A percentile compares a stretch with the other conserved stretches of the same genome.
Conservation (phyloP, 2,329 filamentous ascomycete species). For the Colletotrichum scovillei region DNA sequence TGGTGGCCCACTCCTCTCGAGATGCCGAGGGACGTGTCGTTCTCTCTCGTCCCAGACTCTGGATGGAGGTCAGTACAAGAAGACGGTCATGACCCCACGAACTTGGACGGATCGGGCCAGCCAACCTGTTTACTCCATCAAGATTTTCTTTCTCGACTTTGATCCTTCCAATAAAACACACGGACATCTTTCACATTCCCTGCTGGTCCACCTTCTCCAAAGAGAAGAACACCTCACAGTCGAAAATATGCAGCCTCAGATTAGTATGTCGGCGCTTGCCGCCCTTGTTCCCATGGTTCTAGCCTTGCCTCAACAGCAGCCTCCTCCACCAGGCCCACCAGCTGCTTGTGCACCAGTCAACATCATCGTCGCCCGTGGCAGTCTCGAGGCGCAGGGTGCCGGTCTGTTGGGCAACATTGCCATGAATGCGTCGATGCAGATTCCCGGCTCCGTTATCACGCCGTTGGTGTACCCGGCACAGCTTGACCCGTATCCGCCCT, state of each 20-base stretch:
- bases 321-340: background rate
- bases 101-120: background rate
- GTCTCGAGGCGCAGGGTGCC: conserved; percentile 46
- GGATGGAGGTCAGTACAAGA: conserved; percentile 26
- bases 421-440: conserved; percentile 42
- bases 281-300: conserved; percentile 17
- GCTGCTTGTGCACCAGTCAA: conserved; percentile 41
- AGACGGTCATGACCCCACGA: background rate
- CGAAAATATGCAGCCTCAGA: conserved; percentile 7
- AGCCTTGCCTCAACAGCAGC: conserved; percentile 4
- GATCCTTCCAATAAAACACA: background rate
- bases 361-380: conserved; percentile 54
- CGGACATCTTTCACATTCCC: background rate
- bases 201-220: background rate
- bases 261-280: conserved; percentile 21
- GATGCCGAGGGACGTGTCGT: conserved; percentile 19
- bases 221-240: background rate
- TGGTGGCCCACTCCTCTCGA: background rate
- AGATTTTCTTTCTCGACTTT: background rate
- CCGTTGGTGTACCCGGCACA: conserved; percentile 54
- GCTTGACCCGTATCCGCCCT: conserved; percentile 46
- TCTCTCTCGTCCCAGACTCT: conserved; percentile 24
- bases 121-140: background rate
- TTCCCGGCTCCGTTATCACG: conserved; percentile 48
- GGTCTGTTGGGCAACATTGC: conserved; percentile 50